Base-by-base conservation (phyloP, 2,329 filamentous ascomycete species). In the Colletotrichum lindemuthianum region DNA sequence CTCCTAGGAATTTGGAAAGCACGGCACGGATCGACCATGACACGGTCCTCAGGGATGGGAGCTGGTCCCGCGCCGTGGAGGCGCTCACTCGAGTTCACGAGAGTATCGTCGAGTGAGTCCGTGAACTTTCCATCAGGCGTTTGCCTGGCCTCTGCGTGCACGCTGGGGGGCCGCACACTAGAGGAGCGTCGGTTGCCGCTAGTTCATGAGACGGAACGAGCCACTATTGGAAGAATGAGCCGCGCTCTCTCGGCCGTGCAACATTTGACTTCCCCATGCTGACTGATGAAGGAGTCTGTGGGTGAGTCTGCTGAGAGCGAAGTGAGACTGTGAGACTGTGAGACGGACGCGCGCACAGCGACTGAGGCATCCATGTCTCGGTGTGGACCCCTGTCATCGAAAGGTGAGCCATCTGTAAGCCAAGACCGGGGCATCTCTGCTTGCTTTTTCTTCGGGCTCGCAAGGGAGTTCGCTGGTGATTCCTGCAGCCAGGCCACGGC, bases 21-120 rank as follows among this genome's bases (percentile, higher is more conserved):
- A 59, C 55, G 55, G 60, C 55, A 59, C 55, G 55, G 55, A 41
- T 63, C 48, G 55, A 54, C 60, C 60, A 54, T 60, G 49, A 40
- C 50, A 60, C 58, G 33, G 33, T 39, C 24, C 36, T 44, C 50
- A 48, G 60, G 57, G 60, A 51, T 64, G 33, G 11, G 16, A 40
- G 33, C 34, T 58, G 36, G 40, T 15, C 36, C 12, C 34, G 37
- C 53, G 40, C 47, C 48, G 37, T 44, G 60, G 48, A 49, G 39
- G 37, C 7, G 34, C 16, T 60, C 37, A 58, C 45, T 50, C 16
- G 15, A 16, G 3, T 9, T 24, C 24, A 24, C 24, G 24, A 24
- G 24, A 24, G 24, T 39, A 34, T 54, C 33, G 39, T 54, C 15
- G 41, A 53, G 56, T 60, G 41, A 53, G 56, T 60, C 57, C 45